These are phyloP conservation scores for Globisporangium spiculum DNA, from an alignment of 352 stramenopile genomes.

Conservation along the genomic window DNA sequence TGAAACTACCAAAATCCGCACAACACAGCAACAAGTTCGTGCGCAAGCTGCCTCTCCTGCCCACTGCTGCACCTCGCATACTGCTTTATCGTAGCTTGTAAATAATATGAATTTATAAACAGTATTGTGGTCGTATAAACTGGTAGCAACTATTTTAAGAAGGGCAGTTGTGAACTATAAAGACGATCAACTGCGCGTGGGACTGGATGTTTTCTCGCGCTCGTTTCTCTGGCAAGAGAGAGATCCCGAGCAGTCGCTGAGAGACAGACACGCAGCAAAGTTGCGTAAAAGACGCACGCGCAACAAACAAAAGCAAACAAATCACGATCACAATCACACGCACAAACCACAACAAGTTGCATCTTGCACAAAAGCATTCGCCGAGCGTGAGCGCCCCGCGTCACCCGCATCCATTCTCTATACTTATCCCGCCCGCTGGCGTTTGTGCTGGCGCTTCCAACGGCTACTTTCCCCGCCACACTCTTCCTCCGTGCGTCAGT, in stretches of 20 bases:
- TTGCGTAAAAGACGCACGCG: constrained; percentile 1
- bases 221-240: neutral
- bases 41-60: constrained; percentile 4
- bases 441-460: constrained; percentile 3
- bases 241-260: constrained; percentile 3
- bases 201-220: constrained; percentile 4
- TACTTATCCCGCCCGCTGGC: neutral
- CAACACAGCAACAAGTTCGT: neutral
- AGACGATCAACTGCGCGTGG: neutral
- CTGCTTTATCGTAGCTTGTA: neutral
- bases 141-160: neutral
- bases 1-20: constrained; percentile 9
- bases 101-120: neutral
- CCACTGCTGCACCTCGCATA: neutral
- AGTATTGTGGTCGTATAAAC: too few relatives aligned
- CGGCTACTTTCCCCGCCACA: neutral
- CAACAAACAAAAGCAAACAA: neutral
- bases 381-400: neutral
- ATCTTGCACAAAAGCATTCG: neutral
- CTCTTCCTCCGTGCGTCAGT: neutral
- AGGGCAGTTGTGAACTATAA: neutral
- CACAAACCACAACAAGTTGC: neutral
- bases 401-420: constrained; percentile 8
- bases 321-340: neutral
- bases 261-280: constrained; percentile 4